Base-by-base conservation (phyloP, 139 green algal genomes). In the Pycnococcus provasolii region DNA sequence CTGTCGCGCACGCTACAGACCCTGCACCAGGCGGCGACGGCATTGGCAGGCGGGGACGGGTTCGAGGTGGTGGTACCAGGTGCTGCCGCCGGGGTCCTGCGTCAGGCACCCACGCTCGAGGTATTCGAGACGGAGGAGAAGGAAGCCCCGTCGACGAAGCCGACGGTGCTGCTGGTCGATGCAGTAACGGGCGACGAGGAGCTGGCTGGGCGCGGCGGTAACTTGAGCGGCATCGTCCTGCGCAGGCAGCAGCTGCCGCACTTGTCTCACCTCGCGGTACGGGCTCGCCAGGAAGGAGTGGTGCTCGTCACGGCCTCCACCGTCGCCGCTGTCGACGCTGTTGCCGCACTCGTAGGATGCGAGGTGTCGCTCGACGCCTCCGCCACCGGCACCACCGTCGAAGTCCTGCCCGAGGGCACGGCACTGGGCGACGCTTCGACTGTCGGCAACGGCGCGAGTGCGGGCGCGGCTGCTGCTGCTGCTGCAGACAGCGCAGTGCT, bases 111-210 rank as follows among this genome's bases (percentile, higher is more conserved):
- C 3, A 11, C 42, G 4, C 77, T 95, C 11, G 69, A 85, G 13
- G 9, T 45, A 4, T 43, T 26, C 44, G 44, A 43, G 42, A 0
- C 37, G 13, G 8, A n/a, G 3, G 60, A 47, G 3, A 4, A 46
- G 5, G 58, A 11, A 0, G 61, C 57, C 15, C 26, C 26, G 26
- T 26, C 26, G 26, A 26, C 26, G 26, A n/a, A 68, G 13, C 0
- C 40, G 4, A 50, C 68, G 40, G 67, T 83, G 4, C 67, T 78
- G 37, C 26, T 83, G 15, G 68, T 77, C 55, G 8, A 59, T 7
- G 57, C 48, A 2, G 91, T 91, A 4, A 79, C 78, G 1, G 92
- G 92, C 2, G 92, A 97, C 62, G 92, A 98, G 82, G 92, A 98
- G 79, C 80, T 97, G 58, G 74, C 74, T 42, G 80, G 82, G 47